A percentile compares a stretch with the other conserved stretches of the same genome.
Conservation (phyloP, 163 green algal genomes). For the Picocystis sp. region DNA sequence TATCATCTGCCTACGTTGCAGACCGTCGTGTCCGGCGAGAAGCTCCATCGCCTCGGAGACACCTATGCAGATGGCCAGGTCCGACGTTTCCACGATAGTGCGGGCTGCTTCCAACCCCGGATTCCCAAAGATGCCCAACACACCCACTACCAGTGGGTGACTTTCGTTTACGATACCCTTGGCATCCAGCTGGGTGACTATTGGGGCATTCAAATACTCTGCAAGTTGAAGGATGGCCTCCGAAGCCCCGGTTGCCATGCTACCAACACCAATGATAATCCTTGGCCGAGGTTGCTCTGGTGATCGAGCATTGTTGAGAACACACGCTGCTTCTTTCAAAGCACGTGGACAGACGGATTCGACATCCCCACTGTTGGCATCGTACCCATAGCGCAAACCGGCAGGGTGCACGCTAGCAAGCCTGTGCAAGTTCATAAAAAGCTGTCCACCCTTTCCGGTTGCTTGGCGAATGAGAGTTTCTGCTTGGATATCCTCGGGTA, state of each 20-base stretch:
- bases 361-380: too few species aligned
- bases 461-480: too few species aligned
- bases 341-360: too few species aligned
- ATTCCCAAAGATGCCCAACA: conserved; percentile 4
- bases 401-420: neutral
- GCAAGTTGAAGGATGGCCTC: neutral
- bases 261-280: conserved; percentile 1
- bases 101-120: conserved; percentile 3
- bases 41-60: neutral
- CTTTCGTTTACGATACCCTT: conserved; percentile 3
- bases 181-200: conserved; percentile 4
- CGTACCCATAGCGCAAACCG: neutral
- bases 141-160: neutral
- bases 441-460: too few species aligned
- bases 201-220: conserved; percentile 3
- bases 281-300: neutral
- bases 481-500: conserved; percentile 2
- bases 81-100: conserved; percentile 1
- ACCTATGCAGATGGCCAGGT: conserved; percentile 2
- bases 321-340: too few species aligned
- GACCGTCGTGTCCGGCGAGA: too few species aligned
- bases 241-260: neutral
- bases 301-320: too few species aligned
- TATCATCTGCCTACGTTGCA: too few species aligned
- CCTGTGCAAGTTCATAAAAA: too few species aligned